Base-by-base conservation (phyloP, 1,139 yeast genomes). In the Pichia terricola region DNA sequence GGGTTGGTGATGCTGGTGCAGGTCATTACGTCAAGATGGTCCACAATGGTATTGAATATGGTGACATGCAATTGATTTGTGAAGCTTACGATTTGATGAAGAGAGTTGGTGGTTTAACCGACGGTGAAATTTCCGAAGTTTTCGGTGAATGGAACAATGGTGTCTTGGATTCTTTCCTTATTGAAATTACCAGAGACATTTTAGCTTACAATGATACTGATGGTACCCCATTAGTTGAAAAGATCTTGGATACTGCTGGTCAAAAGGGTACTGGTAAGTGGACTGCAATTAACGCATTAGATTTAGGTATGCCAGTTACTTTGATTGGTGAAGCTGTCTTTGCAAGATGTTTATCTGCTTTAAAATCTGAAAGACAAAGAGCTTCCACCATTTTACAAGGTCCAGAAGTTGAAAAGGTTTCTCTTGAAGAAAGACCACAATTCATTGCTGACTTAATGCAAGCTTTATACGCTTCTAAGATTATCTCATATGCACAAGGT, bases 221-320 rank as follows among this genome's bases (percentile, higher is more conserved):
- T 61, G 94, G 95, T 57, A 78, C 79, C 57, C 95, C 97, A 61
- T 73, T 91, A 59, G 94, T 91, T 55, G 97, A 91, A 74, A 91
- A 91, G 78, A 89, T 91, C 65, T 73, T 88, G 69, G 98, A 91
- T 69, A 68, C 86, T 59, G 98, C 98, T 58, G 98, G 98, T 61
- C 98, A 91, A 76, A 91, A 91, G 79, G 98, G 98, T 79, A 91
- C 98, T 57, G 98, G 98, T 74, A 91, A 91, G 77, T 91, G 98
- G 98, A 91, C 97, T 58, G 97, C 97, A 54, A 85, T 89, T 68
- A 88, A 88, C 67, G 97, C 98, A 53, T 77, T 91, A 62, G 98
- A 91, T 70, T 77, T 91, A 62, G 98, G 97, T 69, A 86, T 86
- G 82, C 98, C 98, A 57, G 96, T 91, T 62, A 88, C 98, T 53